phyloP scores from a whole-genome alignment of 306 rosid genomes.

The Cucumis melo region DNA sequence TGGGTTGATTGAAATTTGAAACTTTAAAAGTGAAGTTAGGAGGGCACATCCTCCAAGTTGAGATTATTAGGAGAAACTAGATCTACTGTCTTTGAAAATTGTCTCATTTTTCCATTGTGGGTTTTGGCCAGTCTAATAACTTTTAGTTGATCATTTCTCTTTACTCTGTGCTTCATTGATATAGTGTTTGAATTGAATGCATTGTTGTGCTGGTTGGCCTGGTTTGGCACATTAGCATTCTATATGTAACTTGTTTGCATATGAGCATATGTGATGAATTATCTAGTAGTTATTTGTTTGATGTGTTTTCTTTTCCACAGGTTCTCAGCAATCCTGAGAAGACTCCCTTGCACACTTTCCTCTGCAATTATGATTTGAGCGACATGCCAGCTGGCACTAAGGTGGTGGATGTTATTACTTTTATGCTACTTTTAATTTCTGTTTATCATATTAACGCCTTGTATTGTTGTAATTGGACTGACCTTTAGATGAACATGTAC shows the following conservation, averaged over 20 bases:
- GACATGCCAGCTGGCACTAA: conserved; percentile 96
- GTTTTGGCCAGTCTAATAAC: neutral
- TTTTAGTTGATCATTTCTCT: neutral
- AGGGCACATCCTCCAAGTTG: neutral
- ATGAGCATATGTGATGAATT: neutral
- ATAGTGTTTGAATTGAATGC: neutral
- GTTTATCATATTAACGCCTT: neutral
- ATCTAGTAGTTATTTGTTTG: neutral
- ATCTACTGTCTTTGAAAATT: neutral
- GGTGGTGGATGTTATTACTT: conserved; percentile 24
- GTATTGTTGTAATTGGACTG: neutral
- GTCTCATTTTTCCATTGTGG: neutral
- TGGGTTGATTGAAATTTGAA: neutral
- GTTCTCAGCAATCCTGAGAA: conserved; percentile 98
- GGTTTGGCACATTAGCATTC: neutral
- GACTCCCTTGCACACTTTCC: conserved; percentile 97
- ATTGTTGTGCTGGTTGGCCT: neutral
- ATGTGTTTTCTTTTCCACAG: conserved; percentile 23
- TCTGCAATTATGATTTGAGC: conserved; percentile 92
- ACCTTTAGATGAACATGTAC: no score
- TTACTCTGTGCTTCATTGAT: neutral
- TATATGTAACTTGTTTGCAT: neutral
- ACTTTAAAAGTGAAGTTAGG: neutral
- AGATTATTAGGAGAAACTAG: neutral
- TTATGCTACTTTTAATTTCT: neutral